Evolutionary conservation across 768 basidiomycete genomes (phyloP).

Genomic region (Kockovaella imperatae): DNA sequence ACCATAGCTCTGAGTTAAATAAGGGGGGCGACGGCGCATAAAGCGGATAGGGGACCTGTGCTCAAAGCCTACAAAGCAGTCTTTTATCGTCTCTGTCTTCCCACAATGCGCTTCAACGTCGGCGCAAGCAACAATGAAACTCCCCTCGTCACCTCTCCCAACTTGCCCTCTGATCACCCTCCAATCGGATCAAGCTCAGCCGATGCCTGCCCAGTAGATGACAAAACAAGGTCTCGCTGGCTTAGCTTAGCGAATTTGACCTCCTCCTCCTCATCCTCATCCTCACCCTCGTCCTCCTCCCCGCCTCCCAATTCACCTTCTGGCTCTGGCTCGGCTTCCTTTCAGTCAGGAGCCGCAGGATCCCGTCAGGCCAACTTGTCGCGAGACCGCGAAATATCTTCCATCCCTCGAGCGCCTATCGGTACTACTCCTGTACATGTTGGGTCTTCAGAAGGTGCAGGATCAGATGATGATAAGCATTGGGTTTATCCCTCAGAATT

Average conservation of each 20-base stretch:
- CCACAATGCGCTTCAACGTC: no score
- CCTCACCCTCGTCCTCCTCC: conserved; percentile 7
- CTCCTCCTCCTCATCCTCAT: conserved; percentile 8
- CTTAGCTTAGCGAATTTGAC: conserved; percentile 22
- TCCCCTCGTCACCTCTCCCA: no score
- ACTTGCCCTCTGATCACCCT: not conserved
- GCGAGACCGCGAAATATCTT: conserved; percentile 68
- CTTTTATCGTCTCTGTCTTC: no score
- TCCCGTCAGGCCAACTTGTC: conserved; percentile 52
- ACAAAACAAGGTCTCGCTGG: conserved; percentile 51
- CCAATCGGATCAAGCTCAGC: conserved; percentile 4
- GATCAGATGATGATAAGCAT: conserved; percentile 47
- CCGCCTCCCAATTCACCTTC: not conserved
- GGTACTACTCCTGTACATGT: conserved; percentile 9
- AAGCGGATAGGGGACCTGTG: no score
- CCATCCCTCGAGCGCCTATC: conserved; percentile 61
- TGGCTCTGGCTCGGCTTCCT: not conserved
- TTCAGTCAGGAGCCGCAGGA: conserved; percentile 1
- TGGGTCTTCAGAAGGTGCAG: conserved; percentile 20
- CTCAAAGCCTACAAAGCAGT: no score
- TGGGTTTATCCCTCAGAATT: conserved; percentile 98
- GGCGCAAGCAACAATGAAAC: no score
- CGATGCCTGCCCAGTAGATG: conserved; percentile 61
- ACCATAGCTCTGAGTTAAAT: no score
- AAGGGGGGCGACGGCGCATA: no score